Conservation (phyloP, 169 alveolate genomes). For the Plasmodium inui region DNA sequence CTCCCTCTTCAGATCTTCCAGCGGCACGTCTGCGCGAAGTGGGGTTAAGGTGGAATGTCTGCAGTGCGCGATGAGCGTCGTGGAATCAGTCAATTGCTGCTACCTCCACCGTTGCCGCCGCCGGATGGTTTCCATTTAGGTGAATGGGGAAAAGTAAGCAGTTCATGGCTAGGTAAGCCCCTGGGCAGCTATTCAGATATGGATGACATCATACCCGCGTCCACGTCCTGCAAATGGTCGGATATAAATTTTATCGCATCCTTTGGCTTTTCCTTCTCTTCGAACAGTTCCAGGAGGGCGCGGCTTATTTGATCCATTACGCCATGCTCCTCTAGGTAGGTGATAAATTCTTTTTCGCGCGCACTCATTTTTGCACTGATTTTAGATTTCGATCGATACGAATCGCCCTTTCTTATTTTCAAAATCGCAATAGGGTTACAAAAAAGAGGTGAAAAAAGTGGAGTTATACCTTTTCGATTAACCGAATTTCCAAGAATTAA, state of each 20-base stretch:
- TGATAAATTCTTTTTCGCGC: constrained; percentile 36
- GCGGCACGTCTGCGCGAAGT: constrained; percentile 22
- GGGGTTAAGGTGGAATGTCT: not conserved
- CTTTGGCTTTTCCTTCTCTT: constrained; percentile 61
- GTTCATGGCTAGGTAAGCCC: not conserved
- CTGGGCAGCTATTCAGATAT: not conserved
- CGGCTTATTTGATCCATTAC: constrained; percentile 52
- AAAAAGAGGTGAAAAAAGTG: not conserved
- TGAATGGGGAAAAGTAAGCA: not conserved
- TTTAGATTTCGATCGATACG: no score
- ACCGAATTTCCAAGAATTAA: not conserved
- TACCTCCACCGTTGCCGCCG: not conserved
- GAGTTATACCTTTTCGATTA: not conserved
- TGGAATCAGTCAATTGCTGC: not conserved
- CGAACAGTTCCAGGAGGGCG: constrained; percentile 40
- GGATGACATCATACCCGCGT: constrained; percentile 11
- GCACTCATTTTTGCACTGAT: constrained; percentile 15
- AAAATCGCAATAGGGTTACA: not conserved
- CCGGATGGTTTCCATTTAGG: no score
- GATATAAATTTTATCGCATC: constrained; percentile 52
- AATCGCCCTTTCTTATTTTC: not conserved
- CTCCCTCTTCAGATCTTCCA: constrained; percentile 53
- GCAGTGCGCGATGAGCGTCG: not conserved
- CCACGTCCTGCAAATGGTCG: constrained; percentile 7
- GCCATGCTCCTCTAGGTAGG: constrained; percentile 49